Percentiles rank a stretch among this genome's conserved stretches.
Evolutionary conservation across 1,284 basidiomycete species (phyloP).

Genomic region (Leccinum pallidistipes): DNA sequence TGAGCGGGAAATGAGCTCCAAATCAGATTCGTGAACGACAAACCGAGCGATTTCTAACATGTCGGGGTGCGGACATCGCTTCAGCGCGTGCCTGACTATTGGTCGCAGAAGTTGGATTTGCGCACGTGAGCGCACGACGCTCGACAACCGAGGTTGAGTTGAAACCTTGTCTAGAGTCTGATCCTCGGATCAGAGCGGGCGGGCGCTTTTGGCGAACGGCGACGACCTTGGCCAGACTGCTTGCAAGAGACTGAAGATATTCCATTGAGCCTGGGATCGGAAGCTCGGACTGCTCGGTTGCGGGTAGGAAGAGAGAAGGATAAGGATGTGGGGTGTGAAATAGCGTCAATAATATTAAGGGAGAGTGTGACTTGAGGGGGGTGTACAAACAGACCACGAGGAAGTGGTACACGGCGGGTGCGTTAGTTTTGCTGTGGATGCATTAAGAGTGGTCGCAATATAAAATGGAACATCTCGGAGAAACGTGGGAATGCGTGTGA

Average conservation of each 20-base stretch:
- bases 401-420: conserved; percentile 12
- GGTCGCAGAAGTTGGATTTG: conserved; percentile 5
- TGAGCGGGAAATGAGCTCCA: background rate
- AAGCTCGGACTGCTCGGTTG: background rate
- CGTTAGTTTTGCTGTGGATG: conserved; percentile 25
- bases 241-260: conserved; percentile 24
- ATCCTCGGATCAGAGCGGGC: conserved; percentile 4
- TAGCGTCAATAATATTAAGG: background rate
- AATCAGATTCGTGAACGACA: conserved; percentile 3
- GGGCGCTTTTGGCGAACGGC: conserved; percentile 21
- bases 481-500: conserved; percentile 13
- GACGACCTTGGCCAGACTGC: conserved; percentile 24
- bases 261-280: conserved; percentile 17
- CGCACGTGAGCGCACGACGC: conserved; percentile 10
- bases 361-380: background rate
- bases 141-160: conserved; percentile 9
- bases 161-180: conserved; percentile 21
- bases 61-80: conserved; percentile 3
- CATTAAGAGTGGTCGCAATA: conserved; percentile 16
- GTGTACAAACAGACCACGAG: conserved; percentile 8
- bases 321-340: background rate
- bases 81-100: conserved; percentile 2
- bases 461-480: background rate
- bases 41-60: conserved; percentile 14
- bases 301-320: background rate